Evolutionary conservation across 805 yeast species (phyloP), one percentile per base, ranked within the genome.

Genomic region (Yarrowia sp.): DNA sequence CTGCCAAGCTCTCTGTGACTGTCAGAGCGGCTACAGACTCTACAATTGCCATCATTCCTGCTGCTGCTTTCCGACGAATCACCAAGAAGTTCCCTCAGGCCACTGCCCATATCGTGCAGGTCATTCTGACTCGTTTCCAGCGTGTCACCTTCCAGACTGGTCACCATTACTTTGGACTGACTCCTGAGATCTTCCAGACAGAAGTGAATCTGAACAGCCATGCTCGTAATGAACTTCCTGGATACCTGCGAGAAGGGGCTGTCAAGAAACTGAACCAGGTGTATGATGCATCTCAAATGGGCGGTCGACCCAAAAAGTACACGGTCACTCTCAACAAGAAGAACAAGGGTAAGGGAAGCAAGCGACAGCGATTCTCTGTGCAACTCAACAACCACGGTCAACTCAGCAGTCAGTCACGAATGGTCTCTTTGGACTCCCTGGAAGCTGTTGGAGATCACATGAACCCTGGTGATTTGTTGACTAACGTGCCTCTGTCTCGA

Each of bases 131-230:
- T 1, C 84, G 97, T 71, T 82, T 95, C 67, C 91, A 92, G 76
- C 85, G 96, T 72, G 97, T 95, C 9, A 94, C 98, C 0, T 87
- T 94, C 77, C 93, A 91, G 75, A 91, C 98, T 0, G 91, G 95
- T 10, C 95, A 93, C 76, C 84, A 86, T 71, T 95, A 94, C 76
- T 81, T 94, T 61, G 97, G 97, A 0, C 79, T 94, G 26, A 92
- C 98, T 0, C 81, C 84, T 19, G 97, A 92, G 73, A 87, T 94
- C 40, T 84, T 90, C 74, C 86, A 88, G 68, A 87, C 94, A 16
- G 99, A 94, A 75, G 78, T 84, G 8, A 81, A 82, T 35, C 79
- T 92, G 52, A 94, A 93, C 75, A 77, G 80, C 12, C 76, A 78
- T 15, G 78, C 83, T 0, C 73, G 79, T 22, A 77, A 79, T 68